Base-by-base conservation (phyloP, 257 asterid genomes). In the Schizonepeta tenuifolia region DNA sequence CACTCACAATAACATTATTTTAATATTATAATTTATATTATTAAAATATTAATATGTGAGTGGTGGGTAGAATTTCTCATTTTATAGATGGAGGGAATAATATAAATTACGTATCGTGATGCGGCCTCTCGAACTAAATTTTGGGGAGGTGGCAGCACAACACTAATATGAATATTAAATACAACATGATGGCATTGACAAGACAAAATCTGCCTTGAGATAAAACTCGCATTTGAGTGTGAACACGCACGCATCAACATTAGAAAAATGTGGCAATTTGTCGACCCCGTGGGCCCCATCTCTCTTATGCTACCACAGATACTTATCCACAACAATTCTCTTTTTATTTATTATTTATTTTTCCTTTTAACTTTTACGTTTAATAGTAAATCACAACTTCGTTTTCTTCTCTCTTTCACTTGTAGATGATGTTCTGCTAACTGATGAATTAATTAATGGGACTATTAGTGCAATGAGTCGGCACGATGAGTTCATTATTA, bases 231-330 rank as follows among this genome's bases (percentile, higher is more conserved):
- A 61, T 53, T 51, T 4, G 9, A 10, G 68, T 66, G 78, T 78
- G 78, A 72, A 72, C 70, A 31, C 21, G 50, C 69, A 51, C 3
- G 6, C 9, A 51, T 17, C 54, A 2, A 1, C 59, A 43, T 61
- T 33, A 6, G 72, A 53, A 68, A 78, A 53, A 78, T 78, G 82
- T 68, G 79, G 76, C 82, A 54, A 67, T 31, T 31, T 44, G 73
- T 62, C 63, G 1, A 47, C 36, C 7, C 12, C 2, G 18, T 1
- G 11, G 82, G 78, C 1, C 82, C 82, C 75, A 71, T 50, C 14
- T 12, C 38, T 24, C 57, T 20, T 4, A 22, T 22, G 49, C 14
- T 31, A 15, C n/a, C 28, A 51, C 17, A 51, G 26, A 44, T 1
- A 43, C 78, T 73, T 78, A 78, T 73, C 82, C 76, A 41, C 20